These are phyloP conservation scores for Neonectria magnoliae DNA, from an alignment of 2,329 filamentous ascomycete species.

Conservation along the genomic window DNA sequence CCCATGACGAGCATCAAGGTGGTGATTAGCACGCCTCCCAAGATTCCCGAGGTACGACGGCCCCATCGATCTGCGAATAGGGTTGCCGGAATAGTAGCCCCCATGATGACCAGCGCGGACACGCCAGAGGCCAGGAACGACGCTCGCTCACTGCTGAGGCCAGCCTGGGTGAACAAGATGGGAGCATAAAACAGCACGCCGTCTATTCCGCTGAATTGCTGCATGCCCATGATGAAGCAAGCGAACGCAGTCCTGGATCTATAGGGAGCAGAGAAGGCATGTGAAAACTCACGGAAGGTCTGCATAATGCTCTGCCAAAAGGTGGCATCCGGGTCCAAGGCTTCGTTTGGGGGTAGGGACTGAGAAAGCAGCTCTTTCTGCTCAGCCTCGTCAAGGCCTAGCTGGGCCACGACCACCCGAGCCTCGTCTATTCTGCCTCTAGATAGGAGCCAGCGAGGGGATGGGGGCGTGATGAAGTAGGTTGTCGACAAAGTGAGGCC, in stretches of 20 bases:
- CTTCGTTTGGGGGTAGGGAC: slow-evolving; percentile 23
- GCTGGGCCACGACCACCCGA: slow-evolving; percentile 48
- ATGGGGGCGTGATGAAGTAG: slow-evolving; percentile 56
- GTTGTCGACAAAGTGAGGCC: slow-evolving; percentile 43
- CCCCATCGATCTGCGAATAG: slow-evolving; percentile 67
- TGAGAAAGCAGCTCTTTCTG: slow-evolving; percentile 51
- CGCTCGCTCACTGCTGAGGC: slow-evolving; percentile 61
- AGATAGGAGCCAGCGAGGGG: slow-evolving; percentile 66
- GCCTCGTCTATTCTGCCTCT: slow-evolving; percentile 57
- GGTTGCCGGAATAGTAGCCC: slow-evolving; percentile 62
- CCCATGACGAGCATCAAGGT: slow-evolving; percentile 64
- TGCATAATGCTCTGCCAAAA: slow-evolving; percentile 43
- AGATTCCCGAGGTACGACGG: slow-evolving; percentile 61
- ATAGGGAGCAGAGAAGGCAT: slow-evolving; percentile 50
- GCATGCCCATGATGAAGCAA: slow-evolving; percentile 67
- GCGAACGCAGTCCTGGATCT: slow-evolving; percentile 60
- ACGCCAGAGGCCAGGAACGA: slow-evolving; percentile 69
- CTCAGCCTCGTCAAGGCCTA: slow-evolving; percentile 56
- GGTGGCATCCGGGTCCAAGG: slow-evolving; percentile 41
- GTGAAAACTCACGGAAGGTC: slow-evolving; percentile 45
- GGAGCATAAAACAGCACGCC: slow-evolving; percentile 71
- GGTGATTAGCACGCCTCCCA: slow-evolving; percentile 62
- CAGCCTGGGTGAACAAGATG: slow-evolving; percentile 67
- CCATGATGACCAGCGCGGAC: slow-evolving; percentile 66
- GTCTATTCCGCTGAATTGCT: slow-evolving; percentile 70